Percentiles rank a stretch among this genome's conserved stretches.
phyloP scores from a whole-genome alignment of 495 filamentous ascomycete genomes.

The Entonaema liquescens region DNA sequence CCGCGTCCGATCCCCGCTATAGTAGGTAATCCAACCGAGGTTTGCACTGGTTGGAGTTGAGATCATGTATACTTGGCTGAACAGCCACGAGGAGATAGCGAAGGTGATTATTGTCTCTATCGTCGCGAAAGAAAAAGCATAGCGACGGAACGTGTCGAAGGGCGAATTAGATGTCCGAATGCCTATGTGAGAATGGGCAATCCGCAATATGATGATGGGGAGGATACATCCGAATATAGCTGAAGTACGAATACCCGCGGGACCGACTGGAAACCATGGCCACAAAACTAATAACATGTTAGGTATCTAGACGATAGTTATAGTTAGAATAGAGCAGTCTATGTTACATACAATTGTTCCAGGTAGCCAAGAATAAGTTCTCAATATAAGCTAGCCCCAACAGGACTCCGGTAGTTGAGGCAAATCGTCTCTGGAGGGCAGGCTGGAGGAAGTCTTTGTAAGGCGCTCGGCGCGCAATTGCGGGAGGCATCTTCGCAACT shows the following conservation, averaged over 20 bases:
- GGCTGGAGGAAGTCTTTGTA: conserved; percentile 94
- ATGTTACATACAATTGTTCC: conserved; percentile 68
- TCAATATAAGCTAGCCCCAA: conserved; percentile 78
- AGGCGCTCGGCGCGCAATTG: conserved; percentile 53
- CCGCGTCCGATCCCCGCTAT: conserved; percentile 72
- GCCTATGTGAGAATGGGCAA: conserved; percentile 83
- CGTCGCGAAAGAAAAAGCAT: conserved; percentile 64
- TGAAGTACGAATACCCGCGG: conserved; percentile 75
- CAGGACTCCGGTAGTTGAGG: conserved; percentile 71
- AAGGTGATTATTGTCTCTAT: conserved; percentile 76
- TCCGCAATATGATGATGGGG: conserved; percentile 75
- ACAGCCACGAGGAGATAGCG: conserved; percentile 79
- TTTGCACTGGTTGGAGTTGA: conserved; percentile 70
- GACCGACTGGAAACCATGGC: conserved; percentile 85
- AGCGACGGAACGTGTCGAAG: conserved; percentile 66
- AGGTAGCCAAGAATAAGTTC: conserved; percentile 73
- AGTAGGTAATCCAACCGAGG: conserved; percentile 74
- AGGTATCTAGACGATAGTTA: conserved; percentile 1
- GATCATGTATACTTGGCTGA: conserved; percentile 84
- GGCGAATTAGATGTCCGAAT: conserved; percentile 73
- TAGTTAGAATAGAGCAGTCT: conserved; percentile 1
- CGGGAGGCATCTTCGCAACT: conserved; percentile 52
- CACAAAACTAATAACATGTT: conserved; percentile 64
- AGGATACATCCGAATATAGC: conserved; percentile 79
- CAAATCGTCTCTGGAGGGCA: conserved; percentile 85